Evolutionary conservation across 1,284 basidiomycete genomes (phyloP).

Genomic region (Irpex lacteus): DNA sequence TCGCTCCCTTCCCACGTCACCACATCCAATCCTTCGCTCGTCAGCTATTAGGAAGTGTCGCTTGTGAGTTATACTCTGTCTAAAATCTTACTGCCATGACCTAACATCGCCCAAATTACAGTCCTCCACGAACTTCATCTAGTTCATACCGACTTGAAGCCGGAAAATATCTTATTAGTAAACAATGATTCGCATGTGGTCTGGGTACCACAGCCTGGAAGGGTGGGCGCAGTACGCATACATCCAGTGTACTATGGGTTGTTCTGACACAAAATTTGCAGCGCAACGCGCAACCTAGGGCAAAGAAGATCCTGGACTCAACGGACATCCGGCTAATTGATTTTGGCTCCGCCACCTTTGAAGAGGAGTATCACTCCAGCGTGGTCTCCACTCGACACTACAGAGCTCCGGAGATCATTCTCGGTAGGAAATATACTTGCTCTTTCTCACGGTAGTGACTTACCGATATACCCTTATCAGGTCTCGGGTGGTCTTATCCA

Average conservation of each 20-base stretch:
- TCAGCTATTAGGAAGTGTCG: constrained; percentile 90
- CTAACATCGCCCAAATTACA: constrained; percentile 1
- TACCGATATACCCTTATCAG: constrained; percentile 38
- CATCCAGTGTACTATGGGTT: not conserved
- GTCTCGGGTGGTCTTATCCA: constrained; percentile 96
- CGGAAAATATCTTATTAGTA: constrained; percentile 96
- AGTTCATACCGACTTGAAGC: constrained; percentile 98
- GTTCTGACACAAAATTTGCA: constrained; percentile 26
- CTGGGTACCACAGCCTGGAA: constrained; percentile 54
- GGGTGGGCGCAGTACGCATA: constrained; percentile 37
- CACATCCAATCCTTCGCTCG: constrained; percentile 97
- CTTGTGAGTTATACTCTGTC: constrained; percentile 62
- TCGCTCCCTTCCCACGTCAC: constrained; percentile 91
- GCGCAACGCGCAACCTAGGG: constrained; percentile 59
- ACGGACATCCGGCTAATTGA: constrained; percentile 98
- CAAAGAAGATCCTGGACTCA: constrained; percentile 76
- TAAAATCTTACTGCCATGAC: constrained; percentile 12
- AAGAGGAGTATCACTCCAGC: constrained; percentile 97
- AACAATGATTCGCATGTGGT: constrained; percentile 74
- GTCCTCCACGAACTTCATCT: constrained; percentile 91
- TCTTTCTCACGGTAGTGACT: not conserved
- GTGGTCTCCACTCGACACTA: constrained; percentile 99
- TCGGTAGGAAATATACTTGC: constrained; percentile 56
- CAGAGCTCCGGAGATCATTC: constrained; percentile 97
- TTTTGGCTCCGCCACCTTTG: constrained; percentile 98